Conservation (phyloP, 257 asterid genomes). For the Forsythia suspensa region DNA sequence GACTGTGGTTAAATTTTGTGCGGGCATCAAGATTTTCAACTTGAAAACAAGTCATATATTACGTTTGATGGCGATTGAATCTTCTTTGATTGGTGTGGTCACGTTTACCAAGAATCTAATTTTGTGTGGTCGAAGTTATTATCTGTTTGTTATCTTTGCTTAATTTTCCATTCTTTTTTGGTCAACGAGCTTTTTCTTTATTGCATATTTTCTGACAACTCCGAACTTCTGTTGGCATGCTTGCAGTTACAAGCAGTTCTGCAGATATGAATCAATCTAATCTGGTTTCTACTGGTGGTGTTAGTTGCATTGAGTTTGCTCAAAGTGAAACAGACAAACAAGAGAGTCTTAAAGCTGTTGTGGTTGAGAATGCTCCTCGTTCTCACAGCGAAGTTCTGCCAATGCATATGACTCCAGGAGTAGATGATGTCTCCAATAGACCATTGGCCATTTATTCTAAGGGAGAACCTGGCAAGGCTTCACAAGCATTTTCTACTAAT, state of each 20-base stretch:
- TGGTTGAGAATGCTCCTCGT: slow-evolving; percentile 25
- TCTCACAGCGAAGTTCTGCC: slow-evolving; percentile 16
- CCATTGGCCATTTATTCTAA: slow-evolving; percentile 48
- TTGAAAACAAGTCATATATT: too few species aligned
- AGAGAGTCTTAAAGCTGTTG: slow-evolving; percentile 23
- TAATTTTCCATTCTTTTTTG: neutral
- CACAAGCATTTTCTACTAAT: slow-evolving; percentile 39
- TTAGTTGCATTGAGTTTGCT: slow-evolving; percentile 33
- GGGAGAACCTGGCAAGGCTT: slow-evolving; percentile 38
- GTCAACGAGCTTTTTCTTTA: neutral
- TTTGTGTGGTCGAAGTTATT: neutral
- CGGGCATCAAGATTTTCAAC: too few species aligned
- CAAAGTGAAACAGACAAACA: slow-evolving; percentile 33
- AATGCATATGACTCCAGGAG: slow-evolving; percentile 32
- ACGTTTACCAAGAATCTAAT: neutral
- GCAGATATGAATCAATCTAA: slow-evolving; percentile 34
- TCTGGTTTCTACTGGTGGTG: slow-evolving; percentile 27
- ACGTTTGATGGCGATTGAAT: too few species aligned
- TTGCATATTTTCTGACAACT: slow-evolving; percentile 1
- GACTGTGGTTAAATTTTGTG: too few species aligned
- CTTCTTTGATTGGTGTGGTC: neutral
- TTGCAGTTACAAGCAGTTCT: slow-evolving; percentile 41
- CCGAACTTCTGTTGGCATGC: slow-evolving; percentile 10
- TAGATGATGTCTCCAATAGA: slow-evolving; percentile 34
- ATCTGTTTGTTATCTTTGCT: neutral